A percentile compares a stretch with the other conserved stretches of the same genome.
Conservation (phyloP, 768 basidiomycete species). For the Serendipita indica region DNA sequence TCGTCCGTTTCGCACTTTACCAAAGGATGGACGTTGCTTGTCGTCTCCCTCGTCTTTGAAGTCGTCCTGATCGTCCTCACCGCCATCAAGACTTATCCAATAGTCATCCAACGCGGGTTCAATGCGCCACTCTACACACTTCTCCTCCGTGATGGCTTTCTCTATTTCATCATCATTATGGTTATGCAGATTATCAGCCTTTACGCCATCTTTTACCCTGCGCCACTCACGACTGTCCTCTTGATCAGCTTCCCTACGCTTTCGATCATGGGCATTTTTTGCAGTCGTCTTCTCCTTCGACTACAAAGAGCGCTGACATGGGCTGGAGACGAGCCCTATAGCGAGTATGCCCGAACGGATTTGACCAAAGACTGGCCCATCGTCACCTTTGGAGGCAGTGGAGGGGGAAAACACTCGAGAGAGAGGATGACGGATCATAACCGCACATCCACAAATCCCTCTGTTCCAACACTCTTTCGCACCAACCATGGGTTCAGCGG, state of each 20-base stretch:
- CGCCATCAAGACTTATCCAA: neutral
- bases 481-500: no score
- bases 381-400: no score
- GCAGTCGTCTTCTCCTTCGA: neutral
- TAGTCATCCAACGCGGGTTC: neutral
- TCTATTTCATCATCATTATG: neutral
- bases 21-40: neutral
- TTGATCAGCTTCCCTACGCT: neutral
- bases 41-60: neutral
- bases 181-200: neutral
- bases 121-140: neutral
- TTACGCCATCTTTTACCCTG: neutral
- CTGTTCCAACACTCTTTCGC: no score
- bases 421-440: no score
- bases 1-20: neutral
- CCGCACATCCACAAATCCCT: no score
- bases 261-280: neutral
- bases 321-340: neutral
- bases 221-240: neutral
- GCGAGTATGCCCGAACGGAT: neutral
- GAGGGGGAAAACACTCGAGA: no score
- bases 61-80: neutral
- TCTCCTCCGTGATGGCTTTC: neutral
- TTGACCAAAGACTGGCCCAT: no score
- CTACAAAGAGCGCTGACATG: neutral